These are phyloP conservation scores for Rhodotorula sp. DNA, from an alignment of 1,284 basidiomycete species.

Conservation along the genomic window DNA sequence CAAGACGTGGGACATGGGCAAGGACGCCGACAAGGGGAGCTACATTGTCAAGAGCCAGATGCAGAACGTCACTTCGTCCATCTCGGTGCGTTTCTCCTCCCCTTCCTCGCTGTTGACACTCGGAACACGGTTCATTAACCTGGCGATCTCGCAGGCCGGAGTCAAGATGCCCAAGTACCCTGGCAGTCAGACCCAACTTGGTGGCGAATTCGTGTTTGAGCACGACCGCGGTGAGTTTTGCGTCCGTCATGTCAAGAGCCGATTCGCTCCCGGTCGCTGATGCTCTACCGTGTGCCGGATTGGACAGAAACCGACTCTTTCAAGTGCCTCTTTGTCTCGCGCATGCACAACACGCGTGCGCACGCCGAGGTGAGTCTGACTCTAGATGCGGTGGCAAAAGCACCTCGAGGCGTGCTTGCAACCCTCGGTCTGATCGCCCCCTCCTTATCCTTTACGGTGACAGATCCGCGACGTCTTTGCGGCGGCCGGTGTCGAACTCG, in stretches of 20 bases:
- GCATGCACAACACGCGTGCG: conserved; percentile 35
- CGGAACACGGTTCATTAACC: too few species aligned
- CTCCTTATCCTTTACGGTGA: not conserved
- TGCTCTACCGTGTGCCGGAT: not conserved
- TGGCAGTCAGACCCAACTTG: conserved; percentile 34
- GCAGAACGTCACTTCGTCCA: conserved; percentile 26
- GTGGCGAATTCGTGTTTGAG: conserved; percentile 41
- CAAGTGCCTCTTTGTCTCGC: conserved; percentile 28
- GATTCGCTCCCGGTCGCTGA: not conserved
- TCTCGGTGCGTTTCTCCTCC: conserved; percentile 12
- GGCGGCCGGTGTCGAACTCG: conserved; percentile 32
- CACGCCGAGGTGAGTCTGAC: conserved; percentile 32
- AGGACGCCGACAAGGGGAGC: conserved; percentile 34
- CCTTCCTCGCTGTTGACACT: not conserved
- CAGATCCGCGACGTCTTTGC: conserved; percentile 34
- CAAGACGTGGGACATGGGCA: conserved; percentile 31
- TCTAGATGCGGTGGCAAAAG: too few species aligned
- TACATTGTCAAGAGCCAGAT: conserved; percentile 30
- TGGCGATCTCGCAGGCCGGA: conserved; percentile 7
- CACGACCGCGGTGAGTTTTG: not conserved
- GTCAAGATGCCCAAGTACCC: conserved; percentile 34
- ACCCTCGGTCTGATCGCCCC: too few species aligned
- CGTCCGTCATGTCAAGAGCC: not conserved
- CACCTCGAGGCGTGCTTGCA: too few species aligned
- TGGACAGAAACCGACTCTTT: conserved; percentile 12